Percentiles rank a stretch among this genome's conserved stretches.
Conservation (phyloP, 2,329 filamentous ascomycete species). For the Neopestalotiopsis sp. region DNA sequence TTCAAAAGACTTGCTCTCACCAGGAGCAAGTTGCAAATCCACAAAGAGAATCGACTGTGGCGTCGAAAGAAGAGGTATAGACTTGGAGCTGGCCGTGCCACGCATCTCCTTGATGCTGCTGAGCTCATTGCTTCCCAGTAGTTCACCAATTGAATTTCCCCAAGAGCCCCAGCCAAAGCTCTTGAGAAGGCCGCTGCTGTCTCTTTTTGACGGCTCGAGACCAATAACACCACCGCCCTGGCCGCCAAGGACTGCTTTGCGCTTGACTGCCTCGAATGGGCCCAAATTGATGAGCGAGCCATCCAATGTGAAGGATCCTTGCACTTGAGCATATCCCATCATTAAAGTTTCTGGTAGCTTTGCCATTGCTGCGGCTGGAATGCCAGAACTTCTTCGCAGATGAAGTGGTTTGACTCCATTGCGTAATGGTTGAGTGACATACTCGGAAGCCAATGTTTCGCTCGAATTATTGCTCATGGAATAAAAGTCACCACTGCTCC, state of each 20-base stretch:
- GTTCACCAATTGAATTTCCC: slow-evolving; percentile 84
- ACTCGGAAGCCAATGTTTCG: slow-evolving; percentile 91
- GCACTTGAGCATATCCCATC: slow-evolving; percentile 97
- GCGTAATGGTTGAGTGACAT: slow-evolving; percentile 62
- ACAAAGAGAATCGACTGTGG: slow-evolving; percentile 97
- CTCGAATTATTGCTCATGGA: slow-evolving; percentile 93
- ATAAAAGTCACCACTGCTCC: slow-evolving; percentile 95
- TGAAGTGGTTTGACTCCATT: slow-evolving; percentile 47
- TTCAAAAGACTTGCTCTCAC: slow-evolving; percentile 85
- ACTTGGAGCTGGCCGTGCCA: slow-evolving; percentile 81
- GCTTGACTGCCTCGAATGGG: slow-evolving; percentile 94
- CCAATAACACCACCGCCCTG: slow-evolving; percentile 88
- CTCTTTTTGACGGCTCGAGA: slow-evolving; percentile 73
- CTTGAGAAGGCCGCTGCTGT: slow-evolving; percentile 81
- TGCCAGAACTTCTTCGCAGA: slow-evolving; percentile 52
- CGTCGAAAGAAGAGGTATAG: slow-evolving; percentile 89
- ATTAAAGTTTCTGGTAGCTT: slow-evolving; percentile 79
- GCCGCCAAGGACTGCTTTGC: slow-evolving; percentile 87
- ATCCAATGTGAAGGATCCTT: slow-evolving; percentile 90
- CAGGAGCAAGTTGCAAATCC: slow-evolving; percentile 83
- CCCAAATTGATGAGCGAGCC: slow-evolving; percentile 88
- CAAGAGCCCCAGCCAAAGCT: slow-evolving; percentile 88
- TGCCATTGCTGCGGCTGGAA: slow-evolving; percentile 47
- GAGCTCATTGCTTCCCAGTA: slow-evolving; percentile 85
- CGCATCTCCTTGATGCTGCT: slow-evolving; percentile 97